Evolutionary conservation across 345 rosid species (phyloP).

Genomic region (Clausena lansium): DNA sequence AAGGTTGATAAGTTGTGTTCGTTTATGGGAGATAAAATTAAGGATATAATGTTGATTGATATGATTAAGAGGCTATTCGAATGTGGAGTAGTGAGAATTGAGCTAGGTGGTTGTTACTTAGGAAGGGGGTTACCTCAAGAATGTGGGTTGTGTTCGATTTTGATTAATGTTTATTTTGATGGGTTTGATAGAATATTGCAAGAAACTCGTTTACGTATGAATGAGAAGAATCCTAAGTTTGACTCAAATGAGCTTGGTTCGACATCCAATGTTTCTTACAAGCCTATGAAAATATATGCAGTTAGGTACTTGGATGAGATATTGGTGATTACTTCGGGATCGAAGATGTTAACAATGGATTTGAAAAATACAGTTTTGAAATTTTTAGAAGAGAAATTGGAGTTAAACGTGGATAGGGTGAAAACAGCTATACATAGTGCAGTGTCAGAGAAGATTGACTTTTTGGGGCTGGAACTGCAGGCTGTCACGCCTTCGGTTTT

Average conservation of each 20-base stretch:
- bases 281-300: constrained; percentile 65
- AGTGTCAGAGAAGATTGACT: constrained; percentile 69
- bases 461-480: constrained; percentile 84
- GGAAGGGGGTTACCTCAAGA: constrained; percentile 96
- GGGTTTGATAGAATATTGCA: constrained; percentile 70
- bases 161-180: constrained; percentile 78
- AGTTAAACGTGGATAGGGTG: constrained; percentile 59
- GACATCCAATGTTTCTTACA: constrained; percentile 47
- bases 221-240: constrained; percentile 44
- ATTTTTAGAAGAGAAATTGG: constrained; percentile 54
- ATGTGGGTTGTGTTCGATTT: constrained; percentile 55
- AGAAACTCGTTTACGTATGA: constrained; percentile 53
- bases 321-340: constrained; percentile 71
- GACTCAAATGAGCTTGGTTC: constrained; percentile 31
- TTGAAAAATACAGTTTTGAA: constrained; percentile 56
- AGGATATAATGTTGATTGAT: constrained; percentile 50
- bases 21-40: constrained; percentile 57
- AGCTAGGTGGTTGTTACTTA: constrained; percentile 54
- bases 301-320: constrained; percentile 92
- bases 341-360: constrained; percentile 60
- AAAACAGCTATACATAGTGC: constrained; percentile 78
- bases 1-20: constrained; percentile 52
- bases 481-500: constrained; percentile 87
- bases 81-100: constrained; percentile 51
- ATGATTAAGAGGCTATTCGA: constrained; percentile 56